Base-by-base conservation (phyloP, 345 rosid genomes). In the Sisymbrium irio region DNA sequence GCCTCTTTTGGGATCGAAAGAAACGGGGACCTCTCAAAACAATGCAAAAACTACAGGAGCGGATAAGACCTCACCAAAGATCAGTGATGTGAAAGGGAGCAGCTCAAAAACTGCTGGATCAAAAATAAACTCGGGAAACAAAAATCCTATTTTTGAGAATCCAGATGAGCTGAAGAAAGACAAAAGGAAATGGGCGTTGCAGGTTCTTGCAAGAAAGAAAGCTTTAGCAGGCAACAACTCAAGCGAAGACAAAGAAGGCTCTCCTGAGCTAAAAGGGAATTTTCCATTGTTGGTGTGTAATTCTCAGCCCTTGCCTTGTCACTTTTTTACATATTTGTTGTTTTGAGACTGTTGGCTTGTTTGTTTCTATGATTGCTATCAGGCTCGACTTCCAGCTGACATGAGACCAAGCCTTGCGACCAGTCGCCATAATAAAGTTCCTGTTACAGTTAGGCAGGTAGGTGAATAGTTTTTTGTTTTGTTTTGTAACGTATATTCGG, bases 141-240 rank as follows among this genome's bases (percentile, higher is more conserved):
- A 72, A 78, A 80, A 56, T 50, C 68, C 75, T 28, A 62, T 33
- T 14, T 66, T 45, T 74, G 79, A 36, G 69, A 79, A 75, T 46
- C 65, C 85, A 36, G 89, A 82, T 57, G 92, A 87, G 66, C 80
- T 69, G 68, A 95, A 86, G 82, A 69, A 74, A 65, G 99, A 95
- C 83, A 92, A 88, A 84, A 88, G 92, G 70, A 92, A 92, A 78
- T 92, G 93, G 96, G 99, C 99, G 53, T 71, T 89, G 77, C 88
- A 89, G 82, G 86, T 95, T 74, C 99, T 95, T 81, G 97, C 99
- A 9, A 84, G 99, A 69, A 95, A 90, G 85, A 88, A 72, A 75
- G 88, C 91, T 60, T 83, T 81, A 73, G 82, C 81, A 45, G 76
- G 78, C 72, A 84, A 78, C 79, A 80, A 46, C 83, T 82, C 84